Evolutionary conservation across 495 filamentous ascomycete species (phyloP).

Genomic region (Neurospora sp.): DNA sequence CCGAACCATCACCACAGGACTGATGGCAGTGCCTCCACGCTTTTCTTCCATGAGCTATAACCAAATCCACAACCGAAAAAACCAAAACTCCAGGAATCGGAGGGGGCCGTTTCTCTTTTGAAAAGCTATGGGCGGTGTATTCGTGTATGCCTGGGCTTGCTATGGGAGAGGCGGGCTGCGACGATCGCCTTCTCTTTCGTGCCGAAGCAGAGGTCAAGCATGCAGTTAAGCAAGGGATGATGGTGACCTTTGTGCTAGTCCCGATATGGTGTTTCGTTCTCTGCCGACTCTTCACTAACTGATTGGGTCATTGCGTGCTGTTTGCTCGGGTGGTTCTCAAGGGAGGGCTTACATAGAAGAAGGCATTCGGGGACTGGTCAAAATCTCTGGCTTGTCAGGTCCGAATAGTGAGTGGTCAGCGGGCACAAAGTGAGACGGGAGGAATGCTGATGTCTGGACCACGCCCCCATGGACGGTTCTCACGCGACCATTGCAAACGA

Average conservation of each 20-base stretch:
- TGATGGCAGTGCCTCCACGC: neutral
- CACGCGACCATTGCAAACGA: neutral
- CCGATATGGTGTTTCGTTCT: neutral
- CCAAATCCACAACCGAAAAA: neutral
- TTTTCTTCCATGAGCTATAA: neutral
- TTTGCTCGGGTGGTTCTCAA: neutral
- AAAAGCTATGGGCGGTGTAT: neutral
- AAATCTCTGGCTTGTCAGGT: neutral
- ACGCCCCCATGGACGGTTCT: neutral
- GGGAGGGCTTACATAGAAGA: neutral
- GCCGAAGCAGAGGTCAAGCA: neutral
- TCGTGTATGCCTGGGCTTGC: neutral
- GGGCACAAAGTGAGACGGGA: neutral
- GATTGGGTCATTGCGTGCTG: neutral
- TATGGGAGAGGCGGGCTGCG: neutral
- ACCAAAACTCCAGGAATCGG: neutral
- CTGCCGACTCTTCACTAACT: neutral
- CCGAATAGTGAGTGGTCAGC: neutral
- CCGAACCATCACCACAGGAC: neutral
- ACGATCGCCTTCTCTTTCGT: neutral
- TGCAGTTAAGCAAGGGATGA: neutral
- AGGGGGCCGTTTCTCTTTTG: neutral
- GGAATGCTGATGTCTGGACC: neutral
- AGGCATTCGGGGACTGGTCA: neutral
- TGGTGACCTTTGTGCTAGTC: neutral